These are phyloP conservation scores for Macroventuria anomochaeta DNA, from an alignment of 2,329 filamentous ascomycete species.

Conservation along the genomic window DNA sequence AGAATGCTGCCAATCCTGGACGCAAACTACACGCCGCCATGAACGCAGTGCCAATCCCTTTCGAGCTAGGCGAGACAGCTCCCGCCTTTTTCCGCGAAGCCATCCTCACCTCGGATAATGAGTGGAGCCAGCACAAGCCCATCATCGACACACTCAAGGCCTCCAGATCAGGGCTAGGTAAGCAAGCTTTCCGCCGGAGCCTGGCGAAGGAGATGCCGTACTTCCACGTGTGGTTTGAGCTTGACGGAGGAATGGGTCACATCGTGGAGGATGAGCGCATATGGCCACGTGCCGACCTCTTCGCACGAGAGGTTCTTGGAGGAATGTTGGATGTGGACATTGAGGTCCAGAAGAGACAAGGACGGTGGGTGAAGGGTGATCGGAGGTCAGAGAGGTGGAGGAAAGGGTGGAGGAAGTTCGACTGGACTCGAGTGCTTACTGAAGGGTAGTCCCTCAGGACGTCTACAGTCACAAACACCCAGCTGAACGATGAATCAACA, in stretches of 20 bases:
- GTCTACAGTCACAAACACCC: background rate
- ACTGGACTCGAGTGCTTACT: constrained; percentile 75
- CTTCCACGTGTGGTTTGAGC: constrained; percentile 92
- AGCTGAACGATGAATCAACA: background rate
- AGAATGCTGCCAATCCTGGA: constrained; percentile 85
- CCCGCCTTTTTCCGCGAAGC: constrained; percentile 96
- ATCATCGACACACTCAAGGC: constrained; percentile 83
- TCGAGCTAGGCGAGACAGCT: constrained; percentile 86
- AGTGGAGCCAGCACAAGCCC: constrained; percentile 96
- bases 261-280: constrained; percentile 83
- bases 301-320: constrained; percentile 88
- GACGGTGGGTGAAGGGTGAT: constrained; percentile 77
- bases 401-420: constrained; percentile 89
- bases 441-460: constrained; percentile 47
- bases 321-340: constrained; percentile 87
- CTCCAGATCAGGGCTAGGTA: constrained; percentile 73
- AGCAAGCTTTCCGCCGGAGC: constrained; percentile 78
- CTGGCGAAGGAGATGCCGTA: constrained; percentile 97
- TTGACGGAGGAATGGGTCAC: constrained; percentile 92
- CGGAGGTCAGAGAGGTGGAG: constrained; percentile 76
- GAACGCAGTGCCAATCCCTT: constrained; percentile 85
- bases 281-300: constrained; percentile 92
- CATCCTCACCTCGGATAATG: constrained; percentile 83
- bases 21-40: constrained; percentile 84
- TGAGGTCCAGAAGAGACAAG: constrained; percentile 87